Evolutionary conservation across 2,329 filamentous ascomycete species (phyloP), one percentile per base, ranked within the genome.

Genomic region (Fusarium sp.): DNA sequence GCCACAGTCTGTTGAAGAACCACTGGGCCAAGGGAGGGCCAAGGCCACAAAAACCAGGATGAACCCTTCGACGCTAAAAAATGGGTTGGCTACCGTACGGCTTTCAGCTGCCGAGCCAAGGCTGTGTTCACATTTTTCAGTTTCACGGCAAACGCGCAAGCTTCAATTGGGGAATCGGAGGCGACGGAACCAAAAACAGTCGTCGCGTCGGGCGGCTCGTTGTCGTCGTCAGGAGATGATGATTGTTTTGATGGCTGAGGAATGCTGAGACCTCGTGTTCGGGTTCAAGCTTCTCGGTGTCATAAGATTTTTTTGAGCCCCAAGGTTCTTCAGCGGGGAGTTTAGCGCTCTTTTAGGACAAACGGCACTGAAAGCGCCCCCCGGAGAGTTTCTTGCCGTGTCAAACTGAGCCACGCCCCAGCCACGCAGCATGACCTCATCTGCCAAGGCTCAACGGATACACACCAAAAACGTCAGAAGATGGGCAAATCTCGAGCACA

Each of bases 51-150:
- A 20, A 34, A 25, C 35, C 30, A 45, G 63, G 39, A 65, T 57
- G 39, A 59, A 32, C 34, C 52, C 20, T 35, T 41, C 10, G 48
- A 52, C 34, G 30, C n/a, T 14, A 20, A 59, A 59, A 23, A 23
- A 39, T 25, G 34, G 32, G 25, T 39, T 25, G 52, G 20, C 16
- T 25, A 9, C 30, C n/a, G 52, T n/a, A 25, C 56, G 71, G 66
- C 30, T 64, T 69, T 70, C 76, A 78, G 75, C 71, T 76, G 71
- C 65, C 68, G 62, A 68, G 59, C 59, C 66, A 76, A 73, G 76
- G 76, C 76, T 76, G 73, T 73, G 71, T 62, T 54, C 68, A 60
- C 66, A 32, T 13, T 50, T 50, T 71, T 66, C 50, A 63, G 65
- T 48, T 62, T 60, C 54, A 72, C 61, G 11, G 57, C 23, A 32